A percentile compares a stretch with the other conserved stretches of the same genome.
Evolutionary conservation across 1,284 basidiomycete genomes (phyloP).

Genomic region (Apiotrichum siamense): DNA sequence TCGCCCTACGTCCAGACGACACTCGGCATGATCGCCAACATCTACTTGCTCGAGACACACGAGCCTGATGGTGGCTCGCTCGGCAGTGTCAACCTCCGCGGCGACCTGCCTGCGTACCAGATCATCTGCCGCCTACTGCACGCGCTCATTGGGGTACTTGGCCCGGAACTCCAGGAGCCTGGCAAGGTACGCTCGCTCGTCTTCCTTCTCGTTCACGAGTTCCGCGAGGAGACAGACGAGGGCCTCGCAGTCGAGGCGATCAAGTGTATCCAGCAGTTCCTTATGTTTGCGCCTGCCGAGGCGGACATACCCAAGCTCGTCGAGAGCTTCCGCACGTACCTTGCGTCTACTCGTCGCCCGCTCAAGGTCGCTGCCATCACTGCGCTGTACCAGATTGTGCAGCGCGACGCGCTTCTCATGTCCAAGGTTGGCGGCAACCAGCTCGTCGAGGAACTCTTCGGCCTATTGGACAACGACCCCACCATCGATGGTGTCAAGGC

Average conservation of each 20-base stretch:
- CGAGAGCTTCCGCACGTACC: conserved; percentile 63
- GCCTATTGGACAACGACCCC: conserved; percentile 84
- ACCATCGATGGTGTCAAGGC: conserved; percentile 89
- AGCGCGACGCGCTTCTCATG: conserved; percentile 86
- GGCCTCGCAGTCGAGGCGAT: conserved; percentile 88
- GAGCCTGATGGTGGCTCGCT: conserved; percentile 89
- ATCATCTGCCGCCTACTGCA: conserved; percentile 87
- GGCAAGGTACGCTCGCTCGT: conserved; percentile 72
- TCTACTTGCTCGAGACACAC: conserved; percentile 86
- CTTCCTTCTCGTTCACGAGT: conserved; percentile 77
- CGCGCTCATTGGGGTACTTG: conserved; percentile 86
- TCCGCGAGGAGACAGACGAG: conserved; percentile 79
- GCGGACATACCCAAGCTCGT: conserved; percentile 74
- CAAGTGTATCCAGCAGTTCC: conserved; percentile 90
- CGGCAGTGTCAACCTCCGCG: conserved; percentile 75
- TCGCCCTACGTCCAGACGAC: conserved; percentile 82
- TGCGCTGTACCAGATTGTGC: conserved; percentile 92
- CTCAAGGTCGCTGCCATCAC: conserved; percentile 92
- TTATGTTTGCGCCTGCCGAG: conserved; percentile 86
- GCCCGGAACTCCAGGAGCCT: conserved; percentile 91
- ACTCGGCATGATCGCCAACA: conserved; percentile 81
- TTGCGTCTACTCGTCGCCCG: conserved; percentile 70
- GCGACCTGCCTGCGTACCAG: conserved; percentile 85
- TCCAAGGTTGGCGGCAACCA: conserved; percentile 89
- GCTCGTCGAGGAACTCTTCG: conserved; percentile 90